Conservation (phyloP, 768 basidiomycete species). For the Galerina marginata region DNA sequence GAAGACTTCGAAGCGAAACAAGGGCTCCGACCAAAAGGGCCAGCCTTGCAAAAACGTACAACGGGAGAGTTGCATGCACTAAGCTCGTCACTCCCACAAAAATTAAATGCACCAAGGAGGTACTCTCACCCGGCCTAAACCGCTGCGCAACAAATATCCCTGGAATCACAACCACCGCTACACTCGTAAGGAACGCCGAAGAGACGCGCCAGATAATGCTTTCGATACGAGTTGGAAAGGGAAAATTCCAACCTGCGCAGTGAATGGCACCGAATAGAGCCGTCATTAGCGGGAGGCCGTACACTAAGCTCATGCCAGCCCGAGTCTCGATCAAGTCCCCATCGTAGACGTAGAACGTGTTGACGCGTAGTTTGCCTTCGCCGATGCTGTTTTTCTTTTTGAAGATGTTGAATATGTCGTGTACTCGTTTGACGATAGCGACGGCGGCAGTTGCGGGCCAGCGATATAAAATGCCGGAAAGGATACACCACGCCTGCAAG, state of each 20-base stretch:
- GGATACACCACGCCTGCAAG: no score
- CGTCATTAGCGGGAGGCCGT: background rate
- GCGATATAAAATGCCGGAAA: no score
- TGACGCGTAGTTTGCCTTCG: background rate
- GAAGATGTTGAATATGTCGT: background rate
- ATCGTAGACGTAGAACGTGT: background rate
- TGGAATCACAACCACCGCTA: background rate
- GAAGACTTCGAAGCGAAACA: constrained; percentile 17
- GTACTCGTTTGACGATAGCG: background rate
- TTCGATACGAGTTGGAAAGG: constrained; percentile 22
- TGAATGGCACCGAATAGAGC: constrained; percentile 22
- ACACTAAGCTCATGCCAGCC: background rate
- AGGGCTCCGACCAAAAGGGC: constrained; percentile 17
- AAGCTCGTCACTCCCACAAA: background rate
- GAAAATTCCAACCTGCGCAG: constrained; percentile 29
- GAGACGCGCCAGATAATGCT: constrained; percentile 25
- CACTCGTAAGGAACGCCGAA: constrained; percentile 12
- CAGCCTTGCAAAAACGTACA: constrained; percentile 18
- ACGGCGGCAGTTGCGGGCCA: background rate
- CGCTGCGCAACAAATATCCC: background rate
- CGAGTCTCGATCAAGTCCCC: background rate
- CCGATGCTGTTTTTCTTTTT: background rate
- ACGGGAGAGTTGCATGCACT: background rate
- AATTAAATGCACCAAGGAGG: background rate
- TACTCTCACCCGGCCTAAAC: background rate